Conservation (phyloP, 495 filamentous ascomycete species). For the Xylaria acuta region DNA sequence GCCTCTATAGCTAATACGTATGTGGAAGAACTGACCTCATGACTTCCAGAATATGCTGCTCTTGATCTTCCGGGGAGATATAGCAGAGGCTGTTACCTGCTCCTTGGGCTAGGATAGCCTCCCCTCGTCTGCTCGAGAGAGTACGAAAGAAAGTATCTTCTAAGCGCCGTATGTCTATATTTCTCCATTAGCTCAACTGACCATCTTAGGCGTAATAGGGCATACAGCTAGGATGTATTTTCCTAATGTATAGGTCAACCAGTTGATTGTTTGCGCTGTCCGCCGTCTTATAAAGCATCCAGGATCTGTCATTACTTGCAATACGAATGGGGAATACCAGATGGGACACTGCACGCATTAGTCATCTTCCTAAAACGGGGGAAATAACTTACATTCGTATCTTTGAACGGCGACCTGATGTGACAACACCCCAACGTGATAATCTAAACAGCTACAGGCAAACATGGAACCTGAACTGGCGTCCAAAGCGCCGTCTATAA, state of each 20-base stretch:
- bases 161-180: not conserved
- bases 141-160: conserved; percentile 17
- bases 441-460: conserved; percentile 2
- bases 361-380: not conserved
- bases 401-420: not conserved
- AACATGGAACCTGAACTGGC: conserved; percentile 2
- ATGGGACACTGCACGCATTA: conserved; percentile 20
- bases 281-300: conserved; percentile 5
- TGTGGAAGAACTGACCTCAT: not conserved
- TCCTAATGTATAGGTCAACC: conserved; percentile 14
- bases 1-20: not conserved
- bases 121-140: conserved; percentile 14
- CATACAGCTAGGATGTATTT: conserved; percentile 8
- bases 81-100: conserved; percentile 14
- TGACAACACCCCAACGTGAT: not conserved
- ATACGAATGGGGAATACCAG: conserved; percentile 16
- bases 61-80: conserved; percentile 15
- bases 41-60: conserved; percentile 11
- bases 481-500: not conserved
- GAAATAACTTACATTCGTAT: not conserved
- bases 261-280: conserved; percentile 15
- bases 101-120: conserved; percentile 6
- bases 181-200: not conserved
- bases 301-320: conserved; percentile 1
- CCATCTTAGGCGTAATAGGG: not conserved